Evolutionary conservation across 257 asterid species (phyloP), one percentile per base, ranked within the genome.

Genomic region (Euphrasia confusa): DNA sequence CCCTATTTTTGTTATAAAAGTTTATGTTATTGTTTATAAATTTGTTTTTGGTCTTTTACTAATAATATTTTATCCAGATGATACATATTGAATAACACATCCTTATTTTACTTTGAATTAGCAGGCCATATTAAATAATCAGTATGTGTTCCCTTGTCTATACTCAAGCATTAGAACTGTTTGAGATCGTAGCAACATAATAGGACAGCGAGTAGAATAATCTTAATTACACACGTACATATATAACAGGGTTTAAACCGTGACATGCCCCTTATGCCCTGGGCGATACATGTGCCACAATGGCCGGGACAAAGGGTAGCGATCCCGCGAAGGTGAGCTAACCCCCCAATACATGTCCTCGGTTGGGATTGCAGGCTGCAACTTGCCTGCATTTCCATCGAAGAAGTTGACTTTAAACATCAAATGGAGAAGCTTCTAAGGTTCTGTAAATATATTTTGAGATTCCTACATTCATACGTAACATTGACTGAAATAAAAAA

Each of bases 151-250:
- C 32, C 27, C 56, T 70, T 63, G 60, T 35, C 47, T 70, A 12
- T 26, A 18, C 56, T 70, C n/a, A 28, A 60, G 37, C 55, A 13
- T 8, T 32, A 57, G 53, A 53, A 56, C 62, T 60, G 15, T 60
- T 49, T 50, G 61, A 60, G 45, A 48, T 33, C 60, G 24, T 18
- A 49, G 54, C 61, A 7, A 45, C 40, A 18, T 61, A 69, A 61
- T 53, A 61, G 68, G 58, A 24, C n/a, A 60, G 53, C 7, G 21
- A 67, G 33, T 39, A 32, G 32, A 39, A 50, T 18, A 21, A 18
- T 30, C 48, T 47, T 44, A 32, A 12, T 26, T 13, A 54, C 9
- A 28, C 26, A 13, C 42, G 18, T 33, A 42, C 30, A 15, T 50
- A 5, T 5, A 15, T 14, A 14, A 26, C 11, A 27, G 42, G 37